A percentile compares a stretch with the other conserved stretches of the same genome.
phyloP scores from a whole-genome alignment of 2,329 filamentous ascomycete genomes.

The Orbilia javanica region DNA sequence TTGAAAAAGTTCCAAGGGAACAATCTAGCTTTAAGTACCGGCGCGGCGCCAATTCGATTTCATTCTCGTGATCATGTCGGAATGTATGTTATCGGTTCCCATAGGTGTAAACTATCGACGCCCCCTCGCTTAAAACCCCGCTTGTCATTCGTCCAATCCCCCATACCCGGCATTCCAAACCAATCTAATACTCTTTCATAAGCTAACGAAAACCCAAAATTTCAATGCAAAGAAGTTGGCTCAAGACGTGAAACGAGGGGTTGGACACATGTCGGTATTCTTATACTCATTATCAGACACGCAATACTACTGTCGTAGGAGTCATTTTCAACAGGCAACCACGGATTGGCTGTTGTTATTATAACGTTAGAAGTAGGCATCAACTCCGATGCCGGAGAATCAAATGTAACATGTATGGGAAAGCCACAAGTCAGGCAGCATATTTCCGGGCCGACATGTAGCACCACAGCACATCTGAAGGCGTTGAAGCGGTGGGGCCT shows the following conservation, averaged over 20 bases:
- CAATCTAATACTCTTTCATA: neutral
- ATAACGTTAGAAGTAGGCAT: constrained; percentile 25
- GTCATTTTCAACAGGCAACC: constrained; percentile 17
- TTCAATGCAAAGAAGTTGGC: no score
- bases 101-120: constrained; percentile 1
- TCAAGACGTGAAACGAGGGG: neutral
- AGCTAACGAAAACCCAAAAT: neutral
- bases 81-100: neutral
- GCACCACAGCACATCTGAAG: neutral
- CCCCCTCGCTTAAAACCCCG: constrained; percentile 17
- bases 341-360: neutral
- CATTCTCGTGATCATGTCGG: constrained; percentile 5
- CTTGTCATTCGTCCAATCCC: neutral
- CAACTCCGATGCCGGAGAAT: constrained; percentile 23
- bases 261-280: neutral
- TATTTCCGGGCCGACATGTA: neutral
- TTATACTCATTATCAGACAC: neutral
- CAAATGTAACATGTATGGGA: constrained; percentile 7
- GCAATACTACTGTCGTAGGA: neutral
- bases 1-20: neutral
- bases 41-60: neutral
- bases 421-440: neutral
- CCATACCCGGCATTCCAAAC: neutral
- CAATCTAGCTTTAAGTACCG: neutral
- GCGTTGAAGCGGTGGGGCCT: constrained; percentile 1